phyloP scores from a whole-genome alignment of 129 eudicot genomes.

The Centaurea solstitialis region DNA sequence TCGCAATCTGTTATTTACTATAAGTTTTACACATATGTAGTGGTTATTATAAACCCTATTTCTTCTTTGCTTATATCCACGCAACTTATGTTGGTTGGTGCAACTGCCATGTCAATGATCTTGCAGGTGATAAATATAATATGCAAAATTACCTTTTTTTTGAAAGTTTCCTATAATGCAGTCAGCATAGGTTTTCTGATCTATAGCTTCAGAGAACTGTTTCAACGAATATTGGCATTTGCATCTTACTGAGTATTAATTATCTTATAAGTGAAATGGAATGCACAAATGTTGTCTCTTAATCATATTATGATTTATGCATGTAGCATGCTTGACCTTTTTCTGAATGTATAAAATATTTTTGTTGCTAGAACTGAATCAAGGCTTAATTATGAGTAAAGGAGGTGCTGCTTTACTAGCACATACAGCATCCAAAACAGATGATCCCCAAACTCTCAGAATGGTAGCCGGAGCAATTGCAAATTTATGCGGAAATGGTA shows the following conservation, averaged over 20 bases:
- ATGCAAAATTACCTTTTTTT: too few species aligned
- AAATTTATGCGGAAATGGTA: conserved; percentile 96
- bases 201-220: too few species aligned
- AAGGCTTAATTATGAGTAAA: conserved; percentile 79
- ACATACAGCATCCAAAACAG: conserved; percentile 72
- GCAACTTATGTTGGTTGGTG: too few species aligned
- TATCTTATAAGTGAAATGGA: background rate
- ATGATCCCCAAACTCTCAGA: conserved; percentile 94
- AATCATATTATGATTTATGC: background rate
- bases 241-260: background rate
- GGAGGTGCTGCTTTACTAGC: conserved; percentile 86
- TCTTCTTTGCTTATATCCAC: too few species aligned
- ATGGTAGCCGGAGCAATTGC: conserved; percentile 99
- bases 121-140: too few species aligned
- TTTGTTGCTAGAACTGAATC: conserved; percentile 67
- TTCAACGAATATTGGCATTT: background rate
- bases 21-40: too few species aligned
- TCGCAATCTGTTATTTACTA: too few species aligned
- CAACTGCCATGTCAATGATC: too few species aligned
- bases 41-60: too few species aligned
- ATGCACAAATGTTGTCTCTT: background rate
- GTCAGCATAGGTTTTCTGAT: too few species aligned
- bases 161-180: too few species aligned
- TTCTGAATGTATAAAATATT: conserved; percentile 7
- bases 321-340: conserved; percentile 11